Evolutionary conservation across 1,284 basidiomycete genomes (phyloP).

Genomic region (Apiotrichum laibachii): DNA sequence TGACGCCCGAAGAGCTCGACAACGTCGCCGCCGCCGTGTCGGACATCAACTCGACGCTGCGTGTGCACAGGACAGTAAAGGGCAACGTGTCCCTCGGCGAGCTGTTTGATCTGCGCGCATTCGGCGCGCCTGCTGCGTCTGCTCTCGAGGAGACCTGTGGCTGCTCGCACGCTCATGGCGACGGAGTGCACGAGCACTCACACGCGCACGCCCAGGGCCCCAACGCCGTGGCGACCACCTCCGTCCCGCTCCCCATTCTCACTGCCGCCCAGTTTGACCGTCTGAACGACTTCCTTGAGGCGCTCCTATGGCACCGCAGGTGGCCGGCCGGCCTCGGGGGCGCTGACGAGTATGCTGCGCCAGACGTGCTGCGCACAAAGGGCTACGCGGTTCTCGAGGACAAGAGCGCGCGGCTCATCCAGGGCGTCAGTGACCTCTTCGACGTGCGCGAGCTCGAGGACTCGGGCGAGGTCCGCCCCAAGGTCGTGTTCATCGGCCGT

Average conservation of each 20-base stretch:
- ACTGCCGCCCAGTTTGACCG: slow-evolving; percentile 31
- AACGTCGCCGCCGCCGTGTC: slow-evolving; percentile 60
- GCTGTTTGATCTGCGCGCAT: slow-evolving; percentile 78
- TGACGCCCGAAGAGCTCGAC: slow-evolving; percentile 48
- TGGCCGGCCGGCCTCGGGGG: background rate
- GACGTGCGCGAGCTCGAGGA: slow-evolving; percentile 58
- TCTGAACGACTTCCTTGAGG: slow-evolving; percentile 74
- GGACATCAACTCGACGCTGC: slow-evolving; percentile 70
- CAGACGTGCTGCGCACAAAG: slow-evolving; percentile 74
- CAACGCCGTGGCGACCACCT: slow-evolving; percentile 64
- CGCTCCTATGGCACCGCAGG: slow-evolving; percentile 67
- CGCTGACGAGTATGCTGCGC: slow-evolving; percentile 15
- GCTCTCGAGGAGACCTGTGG: slow-evolving; percentile 7
- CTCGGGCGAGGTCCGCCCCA: slow-evolving; percentile 1
- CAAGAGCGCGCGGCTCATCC: slow-evolving; percentile 67
- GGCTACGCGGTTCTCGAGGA: slow-evolving; percentile 67
- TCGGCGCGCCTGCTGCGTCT: slow-evolving; percentile 52
- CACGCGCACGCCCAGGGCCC: slow-evolving; percentile 32
- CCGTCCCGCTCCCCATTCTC: slow-evolving; percentile 60
- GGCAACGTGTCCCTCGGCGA: slow-evolving; percentile 65
- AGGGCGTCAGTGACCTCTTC: slow-evolving; percentile 82
- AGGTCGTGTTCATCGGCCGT: slow-evolving; percentile 81
- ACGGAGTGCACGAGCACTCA: slow-evolving; percentile 47
- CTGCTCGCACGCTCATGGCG: slow-evolving; percentile 2
- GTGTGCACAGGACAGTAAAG: slow-evolving; percentile 66